Evolutionary conservation across 441 rosid genomes (phyloP), one percentile per base, ranked within the genome.

Genomic region (Adansonia gregorii): DNA sequence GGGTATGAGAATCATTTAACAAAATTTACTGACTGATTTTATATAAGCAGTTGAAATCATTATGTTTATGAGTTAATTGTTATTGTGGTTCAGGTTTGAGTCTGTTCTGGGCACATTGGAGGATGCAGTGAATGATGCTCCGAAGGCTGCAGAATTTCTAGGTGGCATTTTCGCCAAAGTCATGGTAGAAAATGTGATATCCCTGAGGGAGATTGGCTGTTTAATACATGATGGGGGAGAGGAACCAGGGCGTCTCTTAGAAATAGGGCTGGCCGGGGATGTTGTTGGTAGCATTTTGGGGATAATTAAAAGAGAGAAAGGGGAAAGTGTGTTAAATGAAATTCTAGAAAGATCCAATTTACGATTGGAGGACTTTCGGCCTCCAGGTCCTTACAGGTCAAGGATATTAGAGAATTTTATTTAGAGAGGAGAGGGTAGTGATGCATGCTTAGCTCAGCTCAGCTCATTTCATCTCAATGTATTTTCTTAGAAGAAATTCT

Each of bases 111-210:
- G 79, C 69, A 89, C 88, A 6, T 79, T 96, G 86, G 96, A 93
- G 86, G 99, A 96, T 84, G 89, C 92, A 0, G 95, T 96, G 2
- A 94, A 87, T 67, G 98, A 96, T 78, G 98, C 99, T n/a, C 61
- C 61, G 19, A 56, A 56, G 19, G 61, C 61, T 56, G 64, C 64
- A 4, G 64, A 59, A 8, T 59, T 89, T 85, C 92, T 96, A 0
- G 99, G 96, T 24, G 56, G 63, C 2, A 89, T 94, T 5, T 87
- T 92, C 67, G 97, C 86, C n/a, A 84, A 85, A 80, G 82, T 76
- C 4, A 88, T 92, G 8, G 39, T 67, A 22, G 95, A 88, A 77
- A 83, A 80, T 43, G 90, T 89, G 56, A 79, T 91, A 1, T 46
- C 88, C 11, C 74, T 96, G 87, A 45, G 77, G 46, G 92, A 93